Percentiles rank a stretch among this genome's conserved stretches.
Conservation (phyloP, 2,329 filamentous ascomycete genomes). For the Juglanconis sp. region DNA sequence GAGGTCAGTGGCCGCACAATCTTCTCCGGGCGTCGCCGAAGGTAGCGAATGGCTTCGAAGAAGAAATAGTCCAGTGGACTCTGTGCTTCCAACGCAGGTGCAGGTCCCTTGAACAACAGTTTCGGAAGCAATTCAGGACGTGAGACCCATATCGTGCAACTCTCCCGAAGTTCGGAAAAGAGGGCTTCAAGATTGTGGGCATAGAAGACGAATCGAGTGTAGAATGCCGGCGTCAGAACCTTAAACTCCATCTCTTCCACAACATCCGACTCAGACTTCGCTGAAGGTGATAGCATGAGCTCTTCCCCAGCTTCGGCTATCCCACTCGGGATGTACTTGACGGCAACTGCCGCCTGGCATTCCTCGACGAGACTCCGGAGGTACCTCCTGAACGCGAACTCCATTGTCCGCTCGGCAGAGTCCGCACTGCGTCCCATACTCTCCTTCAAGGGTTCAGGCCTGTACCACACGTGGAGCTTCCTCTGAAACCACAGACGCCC, state of each 20-base stretch:
- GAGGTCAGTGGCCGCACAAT: conserved; percentile 42
- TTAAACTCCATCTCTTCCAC: conserved; percentile 49
- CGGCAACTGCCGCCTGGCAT: conserved; percentile 39
- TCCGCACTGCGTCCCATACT: conserved; percentile 55
- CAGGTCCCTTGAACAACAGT: conserved; percentile 39
- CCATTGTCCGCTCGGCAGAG: conserved; percentile 43
- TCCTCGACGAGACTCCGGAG: conserved; percentile 47
- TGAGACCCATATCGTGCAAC: conserved; percentile 55
- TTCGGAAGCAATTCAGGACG: conserved; percentile 49
- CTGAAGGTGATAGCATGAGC: conserved; percentile 33
- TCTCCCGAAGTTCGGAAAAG: conserved; percentile 58
- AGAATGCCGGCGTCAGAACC: conserved; percentile 64
- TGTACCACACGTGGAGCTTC: conserved; percentile 61
- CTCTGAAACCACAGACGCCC: conserved; percentile 52
- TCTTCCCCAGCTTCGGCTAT: conserved; percentile 35
- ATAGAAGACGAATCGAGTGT: conserved; percentile 63
- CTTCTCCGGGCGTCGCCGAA: conserved; percentile 40
- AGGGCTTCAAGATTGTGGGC: conserved; percentile 59
- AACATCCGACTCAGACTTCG: conserved; percentile 17
- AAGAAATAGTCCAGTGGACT: conserved; percentile 35
- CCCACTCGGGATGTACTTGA: conserved; percentile 55
- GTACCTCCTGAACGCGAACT: conserved; percentile 46
- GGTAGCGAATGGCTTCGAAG: conserved; percentile 42
- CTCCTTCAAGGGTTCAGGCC: conserved; percentile 57
- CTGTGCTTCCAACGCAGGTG: conserved; percentile 32